Percentiles rank a stretch among this genome's conserved stretches.
Conservation (phyloP, 441 rosid genomes). For the Syzygium syzygioides region DNA sequence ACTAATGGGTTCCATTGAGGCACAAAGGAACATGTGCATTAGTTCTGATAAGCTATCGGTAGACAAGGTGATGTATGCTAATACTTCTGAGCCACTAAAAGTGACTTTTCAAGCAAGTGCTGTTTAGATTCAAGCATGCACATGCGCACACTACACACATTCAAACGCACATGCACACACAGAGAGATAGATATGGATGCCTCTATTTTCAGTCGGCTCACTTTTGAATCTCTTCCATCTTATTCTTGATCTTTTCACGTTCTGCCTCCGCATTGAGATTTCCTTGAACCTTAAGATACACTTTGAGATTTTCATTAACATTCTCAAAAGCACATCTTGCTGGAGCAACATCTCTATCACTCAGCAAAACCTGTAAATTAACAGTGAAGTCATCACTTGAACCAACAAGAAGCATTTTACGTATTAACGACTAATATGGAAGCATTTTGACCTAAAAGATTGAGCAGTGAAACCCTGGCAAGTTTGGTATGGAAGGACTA, state of each 20-base stretch:
- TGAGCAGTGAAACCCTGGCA: background rate
- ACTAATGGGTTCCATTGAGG: background rate
- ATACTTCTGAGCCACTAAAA: background rate
- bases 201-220: constrained; percentile 17
- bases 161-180: background rate
- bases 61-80: background rate
- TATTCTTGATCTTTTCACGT: constrained; percentile 58
- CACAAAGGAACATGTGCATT: background rate
- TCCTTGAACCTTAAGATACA: constrained; percentile 74
- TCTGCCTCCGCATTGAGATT: constrained; percentile 55
- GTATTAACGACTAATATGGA: background rate
- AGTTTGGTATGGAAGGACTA: background rate
- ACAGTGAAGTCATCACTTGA: background rate
- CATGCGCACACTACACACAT: background rate
- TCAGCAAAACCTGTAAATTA: constrained; percentile 53
- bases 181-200: background rate
- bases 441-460: background rate
- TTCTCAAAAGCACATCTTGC: constrained; percentile 73
- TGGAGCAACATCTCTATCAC: constrained; percentile 66
- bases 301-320: constrained; percentile 71
- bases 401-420: background rate
- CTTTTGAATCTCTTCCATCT: constrained; percentile 65
- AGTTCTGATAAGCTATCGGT: background rate
- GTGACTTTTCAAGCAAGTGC: background rate
- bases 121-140: background rate